A percentile compares a stretch with the other conserved stretches of the same genome.
Conservation (phyloP, 2,329 filamentous ascomycete species). For the Exophiala lecanii-corni region DNA sequence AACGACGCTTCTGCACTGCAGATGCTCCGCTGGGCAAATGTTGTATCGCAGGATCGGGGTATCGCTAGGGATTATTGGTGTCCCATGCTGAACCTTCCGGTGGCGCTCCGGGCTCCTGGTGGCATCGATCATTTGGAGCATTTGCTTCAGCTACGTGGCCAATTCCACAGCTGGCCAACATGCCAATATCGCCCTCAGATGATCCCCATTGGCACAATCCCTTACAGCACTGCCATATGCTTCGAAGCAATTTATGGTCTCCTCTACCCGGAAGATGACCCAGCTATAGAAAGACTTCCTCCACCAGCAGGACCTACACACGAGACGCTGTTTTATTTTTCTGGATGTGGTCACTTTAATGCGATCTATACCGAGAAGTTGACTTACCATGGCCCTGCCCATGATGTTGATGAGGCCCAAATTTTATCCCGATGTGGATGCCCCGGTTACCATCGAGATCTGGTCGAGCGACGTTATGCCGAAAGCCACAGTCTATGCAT, state of each 20-base stretch:
- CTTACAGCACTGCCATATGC: neutral
- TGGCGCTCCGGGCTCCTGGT: neutral
- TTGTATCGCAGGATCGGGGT: neutral
- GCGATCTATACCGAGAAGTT: too few species aligned
- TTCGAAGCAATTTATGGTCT: neutral
- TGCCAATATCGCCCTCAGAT: neutral
- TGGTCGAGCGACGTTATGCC: neutral
- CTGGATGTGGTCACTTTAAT: neutral
- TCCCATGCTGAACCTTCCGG: neutral
- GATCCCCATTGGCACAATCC: neutral
- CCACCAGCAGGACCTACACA: neutral
- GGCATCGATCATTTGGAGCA: neutral
- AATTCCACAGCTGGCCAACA: neutral
- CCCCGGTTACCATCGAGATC: neutral
- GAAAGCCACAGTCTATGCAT: neutral
- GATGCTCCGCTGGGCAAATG: neutral
- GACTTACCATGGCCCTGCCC: neutral
- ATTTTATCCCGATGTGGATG: too few species aligned
- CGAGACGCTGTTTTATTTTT: neutral
- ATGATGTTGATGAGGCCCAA: too few species aligned
- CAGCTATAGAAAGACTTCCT: neutral
- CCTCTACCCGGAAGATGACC: neutral
- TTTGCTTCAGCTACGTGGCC: neutral
- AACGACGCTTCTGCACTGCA: neutral
- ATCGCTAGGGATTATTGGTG: neutral